Evolutionary conservation across 495 filamentous ascomycete genomes (phyloP).

Genomic region (Aspergillus sclerotioniger): DNA sequence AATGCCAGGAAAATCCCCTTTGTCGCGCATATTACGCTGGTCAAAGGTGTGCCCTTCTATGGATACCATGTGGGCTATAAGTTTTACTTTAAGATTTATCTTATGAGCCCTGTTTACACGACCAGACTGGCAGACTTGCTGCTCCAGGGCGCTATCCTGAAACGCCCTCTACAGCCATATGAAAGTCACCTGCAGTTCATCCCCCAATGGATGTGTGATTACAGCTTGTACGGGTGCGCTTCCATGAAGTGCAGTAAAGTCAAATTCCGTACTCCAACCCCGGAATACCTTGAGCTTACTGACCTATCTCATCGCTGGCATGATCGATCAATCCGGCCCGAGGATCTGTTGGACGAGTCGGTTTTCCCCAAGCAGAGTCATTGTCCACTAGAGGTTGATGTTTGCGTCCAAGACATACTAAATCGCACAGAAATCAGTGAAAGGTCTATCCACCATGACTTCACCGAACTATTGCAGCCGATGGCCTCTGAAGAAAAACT

Average conservation of each 20-base stretch:
- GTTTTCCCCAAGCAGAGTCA: slow-evolving; percentile 75
- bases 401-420: slow-evolving; percentile 83
- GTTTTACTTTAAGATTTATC: slow-evolving; percentile 91
- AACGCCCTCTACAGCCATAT: slow-evolving; percentile 79
- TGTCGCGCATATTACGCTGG: slow-evolving; percentile 84
- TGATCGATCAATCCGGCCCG: slow-evolving; percentile 59
- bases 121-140: slow-evolving; percentile 80
- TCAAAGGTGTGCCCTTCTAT: slow-evolving; percentile 94
- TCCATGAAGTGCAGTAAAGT: slow-evolving; percentile 72
- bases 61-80: slow-evolving; percentile 90
- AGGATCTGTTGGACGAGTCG: slow-evolving; percentile 56
- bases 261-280: slow-evolving; percentile 74
- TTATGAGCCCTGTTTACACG: slow-evolving; percentile 80
- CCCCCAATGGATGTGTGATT: slow-evolving; percentile 97
- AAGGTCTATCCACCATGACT: slow-evolving; percentile 81
- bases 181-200: slow-evolving; percentile 91
- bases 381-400: slow-evolving; percentile 83
- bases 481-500: slow-evolving; percentile 67
- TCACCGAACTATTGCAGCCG: slow-evolving; percentile 70
- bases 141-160: slow-evolving; percentile 81
- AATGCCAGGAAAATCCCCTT: slow-evolving; percentile 65
- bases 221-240: slow-evolving; percentile 90
- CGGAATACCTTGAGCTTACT: slow-evolving; percentile 57
- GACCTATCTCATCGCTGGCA: slow-evolving; percentile 73
- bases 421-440: slow-evolving; percentile 73